A percentile compares a stretch with the other conserved stretches of the same genome.
Evolutionary conservation across 1,139 yeast genomes (phyloP).

Genomic region (Pichia norvegensis): DNA sequence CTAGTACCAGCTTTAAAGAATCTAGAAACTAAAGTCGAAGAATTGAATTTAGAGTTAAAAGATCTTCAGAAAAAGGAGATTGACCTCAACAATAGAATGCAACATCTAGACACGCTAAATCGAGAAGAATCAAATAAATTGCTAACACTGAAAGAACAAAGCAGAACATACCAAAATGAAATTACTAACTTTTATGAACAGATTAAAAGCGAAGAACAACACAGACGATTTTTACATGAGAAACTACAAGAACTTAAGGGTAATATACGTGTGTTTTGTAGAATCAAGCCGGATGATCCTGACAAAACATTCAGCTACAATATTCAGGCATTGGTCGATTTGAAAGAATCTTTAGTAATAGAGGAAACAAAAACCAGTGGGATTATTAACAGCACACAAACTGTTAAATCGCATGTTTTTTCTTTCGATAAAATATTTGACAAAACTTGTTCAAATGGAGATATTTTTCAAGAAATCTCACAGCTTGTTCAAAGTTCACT

Average conservation of each 20-base stretch:
- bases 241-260: slow-evolving; percentile 82
- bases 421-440: slow-evolving; percentile 75
- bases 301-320: slow-evolving; percentile 14
- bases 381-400: background rate
- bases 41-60: background rate
- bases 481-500: slow-evolving; percentile 83
- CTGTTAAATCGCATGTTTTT: slow-evolving; percentile 35
- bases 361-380: slow-evolving; percentile 22
- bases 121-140: slow-evolving; percentile 11
- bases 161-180: slow-evolving; percentile 5
- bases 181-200: background rate
- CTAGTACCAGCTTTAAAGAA: background rate
- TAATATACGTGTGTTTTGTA: slow-evolving; percentile 83
- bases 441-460: slow-evolving; percentile 44
- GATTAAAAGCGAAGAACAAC: slow-evolving; percentile 35
- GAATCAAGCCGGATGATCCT: slow-evolving; percentile 53
- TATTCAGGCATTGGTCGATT: slow-evolving; percentile 29
- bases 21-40: background rate
- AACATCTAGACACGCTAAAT: slow-evolving; percentile 5
- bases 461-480: slow-evolving; percentile 75
- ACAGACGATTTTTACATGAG: slow-evolving; percentile 65
- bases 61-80: slow-evolving; percentile 17
- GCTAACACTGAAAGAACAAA: slow-evolving; percentile 7
- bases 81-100: slow-evolving; percentile 2
- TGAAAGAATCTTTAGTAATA: slow-evolving; percentile 41